A percentile compares a stretch with the other conserved stretches of the same genome.
Evolutionary conservation across 2,329 filamentous ascomycete species (phyloP).

Genomic region (Colletotrichum eremochloae): DNA sequence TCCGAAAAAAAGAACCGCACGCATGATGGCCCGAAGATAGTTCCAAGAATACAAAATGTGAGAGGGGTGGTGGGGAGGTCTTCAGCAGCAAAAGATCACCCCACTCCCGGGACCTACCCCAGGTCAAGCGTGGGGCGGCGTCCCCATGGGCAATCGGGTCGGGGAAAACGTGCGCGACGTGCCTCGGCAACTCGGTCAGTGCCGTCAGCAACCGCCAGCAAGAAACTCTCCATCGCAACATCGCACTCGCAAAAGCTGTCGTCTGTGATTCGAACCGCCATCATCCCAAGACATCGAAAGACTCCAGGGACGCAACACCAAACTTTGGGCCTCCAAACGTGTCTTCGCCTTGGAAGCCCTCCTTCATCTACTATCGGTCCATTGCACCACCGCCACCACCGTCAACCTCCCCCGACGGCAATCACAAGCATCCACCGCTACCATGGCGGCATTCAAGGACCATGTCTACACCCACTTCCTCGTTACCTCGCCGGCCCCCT

Average conservation of each 20-base stretch:
- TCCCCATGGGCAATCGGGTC: background rate
- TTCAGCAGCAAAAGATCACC: constrained; percentile 23
- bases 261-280: constrained; percentile 10
- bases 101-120: constrained; percentile 31
- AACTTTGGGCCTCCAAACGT: background rate
- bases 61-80: background rate
- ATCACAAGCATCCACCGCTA: constrained; percentile 4
- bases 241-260: constrained; percentile 33
- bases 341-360: background rate
- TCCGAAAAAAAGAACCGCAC: background rate
- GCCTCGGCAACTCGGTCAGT: constrained; percentile 40
- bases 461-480: constrained; percentile 75
- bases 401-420: background rate
- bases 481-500: constrained; percentile 77
- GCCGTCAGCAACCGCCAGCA: background rate
- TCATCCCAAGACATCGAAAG: background rate
- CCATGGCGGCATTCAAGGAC: constrained; percentile 48
- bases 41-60: background rate
- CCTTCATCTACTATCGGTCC: background rate
- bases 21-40: background rate
- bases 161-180: constrained; percentile 25
- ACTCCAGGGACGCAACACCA: background rate
- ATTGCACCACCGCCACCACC: background rate
- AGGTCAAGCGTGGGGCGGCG: constrained; percentile 29
- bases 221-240: constrained; percentile 15